Conservation (phyloP, 352 stramenopile genomes). For the Blastocystis sp. region DNA sequence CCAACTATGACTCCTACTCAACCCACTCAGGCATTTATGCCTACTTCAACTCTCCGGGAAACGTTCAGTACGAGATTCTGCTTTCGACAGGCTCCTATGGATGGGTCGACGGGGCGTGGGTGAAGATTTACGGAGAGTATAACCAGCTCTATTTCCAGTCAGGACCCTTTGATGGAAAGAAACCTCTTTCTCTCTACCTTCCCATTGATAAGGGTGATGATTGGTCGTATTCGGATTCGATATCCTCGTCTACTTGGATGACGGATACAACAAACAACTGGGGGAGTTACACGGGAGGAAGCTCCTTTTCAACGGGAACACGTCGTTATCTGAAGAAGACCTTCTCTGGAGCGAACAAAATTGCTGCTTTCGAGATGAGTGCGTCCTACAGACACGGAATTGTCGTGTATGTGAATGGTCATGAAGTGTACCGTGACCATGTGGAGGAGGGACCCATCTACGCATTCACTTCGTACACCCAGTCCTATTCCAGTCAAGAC, state of each 20-base stretch:
- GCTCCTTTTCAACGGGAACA: background rate
- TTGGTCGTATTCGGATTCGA: background rate
- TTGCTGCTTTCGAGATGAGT: background rate
- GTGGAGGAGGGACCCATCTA: background rate
- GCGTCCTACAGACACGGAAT: background rate
- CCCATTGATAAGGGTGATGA: background rate
- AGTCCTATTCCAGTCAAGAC: background rate
- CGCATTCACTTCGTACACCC: background rate
- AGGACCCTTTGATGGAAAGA: background rate
- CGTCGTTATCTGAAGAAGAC: no score
- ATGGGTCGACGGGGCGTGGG: background rate
- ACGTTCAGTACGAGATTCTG: background rate
- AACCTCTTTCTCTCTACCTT: background rate
- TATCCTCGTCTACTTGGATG: background rate
- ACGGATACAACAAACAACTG: background rate
- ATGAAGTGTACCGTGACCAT: background rate
- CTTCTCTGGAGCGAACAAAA: background rate
- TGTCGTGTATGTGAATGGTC: background rate
- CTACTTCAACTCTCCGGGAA: background rate
- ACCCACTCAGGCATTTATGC: no score
- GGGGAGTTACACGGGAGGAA: background rate
- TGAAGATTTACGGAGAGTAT: background rate
- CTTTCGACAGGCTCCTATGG: background rate
- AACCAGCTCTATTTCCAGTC: background rate
- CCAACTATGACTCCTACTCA: no score